phyloP scores from a whole-genome alignment of 805 yeast genomes.

The Jamesozyma rosinii region DNA sequence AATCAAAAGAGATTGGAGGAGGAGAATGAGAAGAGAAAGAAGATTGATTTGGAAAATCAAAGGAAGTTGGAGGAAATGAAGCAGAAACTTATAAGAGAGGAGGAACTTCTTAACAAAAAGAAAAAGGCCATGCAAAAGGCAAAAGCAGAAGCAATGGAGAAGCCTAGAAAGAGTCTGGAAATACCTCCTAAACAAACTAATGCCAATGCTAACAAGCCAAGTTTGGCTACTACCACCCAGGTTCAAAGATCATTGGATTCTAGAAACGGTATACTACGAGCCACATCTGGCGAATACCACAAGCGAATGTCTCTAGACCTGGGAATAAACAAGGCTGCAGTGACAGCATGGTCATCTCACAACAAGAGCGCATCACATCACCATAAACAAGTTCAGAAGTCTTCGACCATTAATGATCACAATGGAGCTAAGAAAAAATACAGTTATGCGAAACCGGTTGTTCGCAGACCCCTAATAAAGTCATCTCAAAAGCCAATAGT shows the following conservation, averaged over 20 bases:
- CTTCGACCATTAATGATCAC: background rate
- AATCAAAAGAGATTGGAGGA: conserved; percentile 9
- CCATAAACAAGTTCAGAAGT: background rate
- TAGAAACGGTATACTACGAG: background rate
- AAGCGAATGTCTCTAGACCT: background rate
- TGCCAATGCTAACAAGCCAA: background rate
- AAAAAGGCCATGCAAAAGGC: background rate
- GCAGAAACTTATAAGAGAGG: background rate
- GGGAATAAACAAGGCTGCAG: conserved; percentile 7
- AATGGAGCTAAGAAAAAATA: background rate
- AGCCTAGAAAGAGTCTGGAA: conserved; percentile 7
- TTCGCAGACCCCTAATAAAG: background rate
- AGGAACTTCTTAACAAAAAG: background rate
- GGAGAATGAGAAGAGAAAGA: conserved; percentile 8
- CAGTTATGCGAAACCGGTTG: background rate
- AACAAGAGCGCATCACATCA: background rate
- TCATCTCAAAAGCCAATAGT: background rate
- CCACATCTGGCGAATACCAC: background rate
- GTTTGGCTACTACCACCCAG: background rate
- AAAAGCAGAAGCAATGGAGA: background rate
- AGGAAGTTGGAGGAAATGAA: conserved; percentile 4
- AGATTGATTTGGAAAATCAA: conserved; percentile 4
- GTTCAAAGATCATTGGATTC: background rate
- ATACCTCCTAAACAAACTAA: conserved; percentile 1
- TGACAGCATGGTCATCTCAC: conserved; percentile 7